phyloP scores from a whole-genome alignment of 306 rosid genomes.

The Cercis canadensis region DNA sequence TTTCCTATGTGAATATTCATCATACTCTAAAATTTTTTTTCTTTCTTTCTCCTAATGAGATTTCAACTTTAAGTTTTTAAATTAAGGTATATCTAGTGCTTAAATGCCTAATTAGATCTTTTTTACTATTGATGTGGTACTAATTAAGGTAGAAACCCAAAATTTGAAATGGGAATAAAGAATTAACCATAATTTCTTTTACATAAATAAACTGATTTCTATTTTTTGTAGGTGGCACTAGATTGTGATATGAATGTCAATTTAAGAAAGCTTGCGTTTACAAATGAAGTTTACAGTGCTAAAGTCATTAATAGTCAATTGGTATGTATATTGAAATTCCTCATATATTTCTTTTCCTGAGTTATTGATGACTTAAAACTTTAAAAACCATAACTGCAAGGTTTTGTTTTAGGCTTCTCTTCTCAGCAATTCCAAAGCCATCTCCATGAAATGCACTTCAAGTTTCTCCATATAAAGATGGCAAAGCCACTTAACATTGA shows the following conservation, averaged over 20 bases:
- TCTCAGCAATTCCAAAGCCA: slow-evolving; percentile 23
- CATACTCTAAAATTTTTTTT: too few relatives aligned
- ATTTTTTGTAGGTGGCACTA: slow-evolving; percentile 48
- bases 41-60: too few relatives aligned
- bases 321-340: slow-evolving; percentile 25
- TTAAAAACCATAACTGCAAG: too few relatives aligned
- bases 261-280: slow-evolving; percentile 30
- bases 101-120: too few relatives aligned
- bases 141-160: too few relatives aligned
- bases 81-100: too few relatives aligned
- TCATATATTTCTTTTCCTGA: neutral
- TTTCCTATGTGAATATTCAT: neutral
- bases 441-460: slow-evolving; percentile 46
- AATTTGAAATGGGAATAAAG: too few relatives aligned
- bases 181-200: too few relatives aligned
- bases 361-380: too few relatives aligned
- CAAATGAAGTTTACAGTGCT: slow-evolving; percentile 32
- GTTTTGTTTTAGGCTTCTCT: slow-evolving; percentile 42
- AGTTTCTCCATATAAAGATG: slow-evolving; percentile 38
- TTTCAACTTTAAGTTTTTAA: too few relatives aligned
- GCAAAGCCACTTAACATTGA: neutral
- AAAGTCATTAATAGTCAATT: slow-evolving; percentile 34
- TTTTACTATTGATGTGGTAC: too few relatives aligned
- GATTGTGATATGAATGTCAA: slow-evolving; percentile 53
- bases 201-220: neutral